Evolutionary conservation across 2,329 filamentous ascomycete species (phyloP).

Genomic region (Penicillium sp.): DNA sequence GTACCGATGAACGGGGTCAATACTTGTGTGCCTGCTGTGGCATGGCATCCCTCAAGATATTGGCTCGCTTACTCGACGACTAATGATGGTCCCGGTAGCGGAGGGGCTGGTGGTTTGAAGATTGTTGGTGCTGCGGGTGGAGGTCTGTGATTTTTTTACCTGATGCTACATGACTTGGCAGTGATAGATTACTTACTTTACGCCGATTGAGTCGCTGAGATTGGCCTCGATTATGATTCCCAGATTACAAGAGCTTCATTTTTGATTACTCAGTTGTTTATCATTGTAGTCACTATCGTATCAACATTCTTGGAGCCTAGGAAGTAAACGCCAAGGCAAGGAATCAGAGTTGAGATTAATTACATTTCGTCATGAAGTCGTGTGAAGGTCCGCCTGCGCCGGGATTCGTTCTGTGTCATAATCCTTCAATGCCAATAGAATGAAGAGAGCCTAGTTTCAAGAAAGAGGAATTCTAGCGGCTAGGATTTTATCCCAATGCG

Average conservation of each 20-base stretch:
- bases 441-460: not conserved
- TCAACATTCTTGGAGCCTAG: not conserved
- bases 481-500: not conserved
- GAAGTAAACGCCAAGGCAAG: not conserved
- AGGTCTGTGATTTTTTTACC: slow-evolving; percentile 23
- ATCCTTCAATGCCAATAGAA: not conserved
- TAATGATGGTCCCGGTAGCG: slow-evolving; percentile 40
- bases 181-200: not conserved
- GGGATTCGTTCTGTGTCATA: not conserved
- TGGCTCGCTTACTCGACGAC: slow-evolving; percentile 50
- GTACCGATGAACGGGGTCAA: slow-evolving; percentile 40
- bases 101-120: slow-evolving; percentile 43
- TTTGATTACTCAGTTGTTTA: not conserved
- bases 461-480: not conserved
- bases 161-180: not conserved
- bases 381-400: not conserved
- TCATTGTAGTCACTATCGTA: slow-evolving; percentile 5
- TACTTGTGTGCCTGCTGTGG: slow-evolving; percentile 45
- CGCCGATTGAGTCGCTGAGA: not conserved
- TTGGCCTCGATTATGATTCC: slow-evolving; percentile 1
- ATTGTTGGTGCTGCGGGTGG: slow-evolving; percentile 49
- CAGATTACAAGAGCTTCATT: not conserved
- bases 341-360: not conserved
- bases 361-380: slow-evolving; percentile 15
- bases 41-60: slow-evolving; percentile 51